These are phyloP conservation scores for Penicillium crystallinum DNA, from an alignment of 495 filamentous ascomycete genomes.

Conservation along the genomic window DNA sequence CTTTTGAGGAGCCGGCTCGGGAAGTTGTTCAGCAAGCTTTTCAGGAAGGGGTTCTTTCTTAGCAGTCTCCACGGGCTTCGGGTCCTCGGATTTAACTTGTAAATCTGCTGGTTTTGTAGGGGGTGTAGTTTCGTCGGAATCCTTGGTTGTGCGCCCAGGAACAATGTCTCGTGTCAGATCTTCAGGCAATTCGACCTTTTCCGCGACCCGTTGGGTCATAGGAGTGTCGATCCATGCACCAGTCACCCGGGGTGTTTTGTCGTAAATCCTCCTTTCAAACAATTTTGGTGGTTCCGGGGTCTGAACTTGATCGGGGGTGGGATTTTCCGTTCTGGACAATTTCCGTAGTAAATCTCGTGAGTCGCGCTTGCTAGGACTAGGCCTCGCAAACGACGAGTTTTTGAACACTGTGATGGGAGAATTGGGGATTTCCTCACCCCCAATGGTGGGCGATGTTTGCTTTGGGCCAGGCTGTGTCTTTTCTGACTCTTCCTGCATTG, in stretches of 20 bases:
- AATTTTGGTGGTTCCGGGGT: slow-evolving; percentile 44
- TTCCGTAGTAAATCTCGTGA: slow-evolving; percentile 61
- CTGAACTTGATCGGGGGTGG: slow-evolving; percentile 21
- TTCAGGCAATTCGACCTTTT: slow-evolving; percentile 17
- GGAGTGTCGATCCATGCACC: slow-evolving; percentile 53
- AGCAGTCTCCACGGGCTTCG: slow-evolving; percentile 1
- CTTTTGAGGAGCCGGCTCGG: no score
- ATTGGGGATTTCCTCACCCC: slow-evolving; percentile 41
- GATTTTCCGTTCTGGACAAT: slow-evolving; percentile 57
- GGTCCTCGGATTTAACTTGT: slow-evolving; percentile 3
- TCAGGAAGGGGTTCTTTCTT: background rate
- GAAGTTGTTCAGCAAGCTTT: background rate
- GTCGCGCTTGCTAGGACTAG: slow-evolving; percentile 45
- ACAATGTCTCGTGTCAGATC: slow-evolving; percentile 29
- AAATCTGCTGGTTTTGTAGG: background rate
- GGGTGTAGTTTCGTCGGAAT: background rate
- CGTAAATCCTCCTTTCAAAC: slow-evolving; percentile 28
- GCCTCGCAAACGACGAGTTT: slow-evolving; percentile 29
- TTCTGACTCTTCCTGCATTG: slow-evolving; percentile 12
- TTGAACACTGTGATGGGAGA: slow-evolving; percentile 52
- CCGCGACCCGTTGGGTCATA: slow-evolving; percentile 34
- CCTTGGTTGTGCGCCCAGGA: slow-evolving; percentile 8
- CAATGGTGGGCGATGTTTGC: slow-evolving; percentile 25
- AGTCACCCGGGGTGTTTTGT: slow-evolving; percentile 47
- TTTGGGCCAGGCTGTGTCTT: slow-evolving; percentile 19